phyloP scores from a whole-genome alignment of 2,329 filamentous ascomycete genomes.

The Cladophialophora carrionii region DNA sequence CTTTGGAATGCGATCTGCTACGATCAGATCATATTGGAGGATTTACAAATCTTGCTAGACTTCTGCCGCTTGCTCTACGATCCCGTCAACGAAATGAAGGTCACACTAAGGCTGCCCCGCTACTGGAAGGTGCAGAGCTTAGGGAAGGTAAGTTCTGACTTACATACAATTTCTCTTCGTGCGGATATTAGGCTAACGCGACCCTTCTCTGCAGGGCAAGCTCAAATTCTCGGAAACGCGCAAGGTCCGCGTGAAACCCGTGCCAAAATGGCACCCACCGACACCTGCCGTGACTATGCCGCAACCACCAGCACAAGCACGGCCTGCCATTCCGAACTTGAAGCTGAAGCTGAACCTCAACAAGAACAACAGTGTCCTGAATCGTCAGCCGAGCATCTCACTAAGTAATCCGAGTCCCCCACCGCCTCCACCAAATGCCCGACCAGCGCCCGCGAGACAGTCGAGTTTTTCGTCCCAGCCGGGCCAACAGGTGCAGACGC shows the following conservation, averaged over 20 bases:
- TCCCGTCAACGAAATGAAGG: constrained; percentile 53
- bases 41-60: constrained; percentile 61
- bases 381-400: constrained; percentile 24
- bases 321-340: constrained; percentile 19
- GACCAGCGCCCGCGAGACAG: background rate
- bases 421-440: constrained; percentile 31
- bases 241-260: constrained; percentile 46
- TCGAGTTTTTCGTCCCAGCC: constrained; percentile 1
- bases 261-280: constrained; percentile 39
- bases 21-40: constrained; percentile 54
- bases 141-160: constrained; percentile 51
- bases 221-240: constrained; percentile 49
- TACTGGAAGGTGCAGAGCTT: constrained; percentile 60
- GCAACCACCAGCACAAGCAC: constrained; percentile 11
- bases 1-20: constrained; percentile 62
- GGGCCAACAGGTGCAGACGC: constrained; percentile 1
- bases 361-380: constrained; percentile 2
- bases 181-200: constrained; percentile 13
- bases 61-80: constrained; percentile 62
- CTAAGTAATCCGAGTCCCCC: constrained; percentile 43
- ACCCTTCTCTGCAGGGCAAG: constrained; percentile 43
- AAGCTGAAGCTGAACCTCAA: constrained; percentile 40
- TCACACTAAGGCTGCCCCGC: constrained; percentile 59
- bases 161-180: constrained; percentile 5
- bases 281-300: constrained; percentile 13